phyloP scores from a whole-genome alignment of 2,329 filamentous ascomycete genomes.

The Camillea tinctor region DNA sequence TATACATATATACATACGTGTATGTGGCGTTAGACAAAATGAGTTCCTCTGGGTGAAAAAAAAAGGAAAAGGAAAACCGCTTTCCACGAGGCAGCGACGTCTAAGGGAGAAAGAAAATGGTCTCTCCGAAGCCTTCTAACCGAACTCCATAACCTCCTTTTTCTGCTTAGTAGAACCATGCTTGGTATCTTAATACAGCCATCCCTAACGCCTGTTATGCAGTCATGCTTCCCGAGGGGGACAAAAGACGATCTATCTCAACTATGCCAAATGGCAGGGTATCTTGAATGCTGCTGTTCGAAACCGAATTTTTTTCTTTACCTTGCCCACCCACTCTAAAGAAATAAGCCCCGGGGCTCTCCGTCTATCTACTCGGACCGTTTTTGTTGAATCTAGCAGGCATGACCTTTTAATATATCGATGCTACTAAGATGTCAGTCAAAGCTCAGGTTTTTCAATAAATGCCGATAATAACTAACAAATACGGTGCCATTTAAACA shows the following conservation, averaged over 20 bases:
- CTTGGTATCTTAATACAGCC: not conserved
- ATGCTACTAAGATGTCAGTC: not conserved
- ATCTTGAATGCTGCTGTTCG: not conserved
- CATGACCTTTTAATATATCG: not conserved
- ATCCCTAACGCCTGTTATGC: slow-evolving; percentile 1
- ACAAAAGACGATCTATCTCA: not conserved
- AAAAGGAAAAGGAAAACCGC: too few species aligned
- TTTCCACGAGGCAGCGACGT: not conserved
- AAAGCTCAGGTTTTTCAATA: not conserved
- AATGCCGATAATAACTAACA: not conserved
- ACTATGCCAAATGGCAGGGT: not conserved
- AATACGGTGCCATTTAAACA: not conserved
- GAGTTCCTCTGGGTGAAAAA: not conserved
- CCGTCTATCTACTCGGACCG: not conserved
- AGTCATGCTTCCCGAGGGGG: not conserved
- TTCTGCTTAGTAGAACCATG: not conserved
- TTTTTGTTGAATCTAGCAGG: not conserved
- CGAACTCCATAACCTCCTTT: not conserved
- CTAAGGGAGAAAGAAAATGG: not conserved
- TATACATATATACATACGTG: not conserved
- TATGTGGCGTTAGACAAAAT: not conserved
- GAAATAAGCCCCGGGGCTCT: not conserved
- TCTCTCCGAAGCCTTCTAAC: not conserved
- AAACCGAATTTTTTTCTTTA: not conserved
- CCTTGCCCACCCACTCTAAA: not conserved